Conservation (phyloP, 345 rosid genomes). For the Citrus cavaleriei region DNA sequence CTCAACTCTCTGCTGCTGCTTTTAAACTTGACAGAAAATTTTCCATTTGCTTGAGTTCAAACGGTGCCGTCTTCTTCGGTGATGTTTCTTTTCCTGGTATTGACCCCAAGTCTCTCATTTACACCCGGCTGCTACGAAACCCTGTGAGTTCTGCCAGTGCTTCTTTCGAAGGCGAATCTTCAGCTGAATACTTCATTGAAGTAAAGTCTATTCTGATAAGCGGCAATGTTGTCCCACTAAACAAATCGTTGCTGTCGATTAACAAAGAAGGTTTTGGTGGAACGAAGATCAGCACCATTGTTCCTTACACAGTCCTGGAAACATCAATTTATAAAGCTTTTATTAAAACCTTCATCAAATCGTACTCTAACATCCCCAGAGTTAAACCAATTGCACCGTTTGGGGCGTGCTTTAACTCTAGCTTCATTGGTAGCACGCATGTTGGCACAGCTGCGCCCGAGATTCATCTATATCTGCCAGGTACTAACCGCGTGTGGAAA, state of each 20-base stretch:
- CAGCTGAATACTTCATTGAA: constrained; percentile 39
- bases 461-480: no score
- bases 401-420: no score
- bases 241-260: constrained; percentile 25
- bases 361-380: no score
- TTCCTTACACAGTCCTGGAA: constrained; percentile 29
- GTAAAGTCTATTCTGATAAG: constrained; percentile 39
- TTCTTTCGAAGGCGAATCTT: constrained; percentile 14
- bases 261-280: constrained; percentile 36
- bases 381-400: no score
- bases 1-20: constrained; percentile 20
- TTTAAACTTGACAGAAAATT: constrained; percentile 26
- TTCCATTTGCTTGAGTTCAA: constrained; percentile 34
- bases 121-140: constrained; percentile 40
- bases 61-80: constrained; percentile 35
- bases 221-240: constrained; percentile 26
- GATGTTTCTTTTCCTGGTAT: constrained; percentile 30
- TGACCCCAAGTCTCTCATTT: constrained; percentile 33
- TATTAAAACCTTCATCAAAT: background rate
- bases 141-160: constrained; percentile 26
- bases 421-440: no score
- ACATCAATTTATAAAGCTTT: constrained; percentile 41
- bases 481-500: no score
- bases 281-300: constrained; percentile 37
- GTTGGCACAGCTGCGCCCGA: no score